Conservation (phyloP, 2,329 filamentous ascomycete genomes). For the Myotisia sp. region DNA sequence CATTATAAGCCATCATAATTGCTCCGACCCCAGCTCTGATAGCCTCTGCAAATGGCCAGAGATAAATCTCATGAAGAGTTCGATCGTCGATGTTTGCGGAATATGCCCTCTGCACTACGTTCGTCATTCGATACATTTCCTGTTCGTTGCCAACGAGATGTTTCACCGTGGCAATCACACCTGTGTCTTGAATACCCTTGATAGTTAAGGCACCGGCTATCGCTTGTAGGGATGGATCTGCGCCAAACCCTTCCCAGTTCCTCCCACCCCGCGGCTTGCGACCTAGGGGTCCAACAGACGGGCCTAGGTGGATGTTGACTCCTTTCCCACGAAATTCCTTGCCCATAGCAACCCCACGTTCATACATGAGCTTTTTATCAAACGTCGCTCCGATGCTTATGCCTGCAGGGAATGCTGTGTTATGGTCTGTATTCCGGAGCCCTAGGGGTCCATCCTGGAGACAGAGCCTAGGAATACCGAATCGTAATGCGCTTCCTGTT, state of each 20-base stretch:
- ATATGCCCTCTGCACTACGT: constrained; percentile 23
- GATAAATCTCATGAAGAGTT: constrained; percentile 33
- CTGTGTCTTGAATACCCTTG: constrained; percentile 42
- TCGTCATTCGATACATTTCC: constrained; percentile 37
- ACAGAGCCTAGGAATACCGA: constrained; percentile 59
- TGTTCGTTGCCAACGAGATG: constrained; percentile 41
- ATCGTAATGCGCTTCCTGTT: constrained; percentile 53
- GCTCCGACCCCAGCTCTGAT: constrained; percentile 35
- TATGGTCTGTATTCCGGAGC: constrained; percentile 57
- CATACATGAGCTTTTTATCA: constrained; percentile 57
- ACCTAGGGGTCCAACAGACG: constrained; percentile 55
- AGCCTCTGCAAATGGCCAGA: constrained; percentile 39
- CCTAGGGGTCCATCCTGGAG: constrained; percentile 59
- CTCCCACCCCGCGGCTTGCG: constrained; percentile 58
- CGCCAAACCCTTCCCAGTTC: constrained; percentile 62
- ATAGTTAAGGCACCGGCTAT: constrained; percentile 39
- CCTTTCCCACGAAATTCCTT: constrained; percentile 61
- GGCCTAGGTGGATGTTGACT: constrained; percentile 56
- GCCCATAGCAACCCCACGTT: constrained; percentile 53
- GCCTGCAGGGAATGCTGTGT: constrained; percentile 65
- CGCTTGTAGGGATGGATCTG: constrained; percentile 52
- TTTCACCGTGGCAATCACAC: constrained; percentile 44
- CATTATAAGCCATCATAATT: constrained; percentile 32
- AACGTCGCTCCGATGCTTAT: constrained; percentile 63
- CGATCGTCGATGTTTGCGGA: constrained; percentile 39